Evolutionary conservation across 2,329 filamentous ascomycete species (phyloP).

Genomic region (Ilyonectria robusta): DNA sequence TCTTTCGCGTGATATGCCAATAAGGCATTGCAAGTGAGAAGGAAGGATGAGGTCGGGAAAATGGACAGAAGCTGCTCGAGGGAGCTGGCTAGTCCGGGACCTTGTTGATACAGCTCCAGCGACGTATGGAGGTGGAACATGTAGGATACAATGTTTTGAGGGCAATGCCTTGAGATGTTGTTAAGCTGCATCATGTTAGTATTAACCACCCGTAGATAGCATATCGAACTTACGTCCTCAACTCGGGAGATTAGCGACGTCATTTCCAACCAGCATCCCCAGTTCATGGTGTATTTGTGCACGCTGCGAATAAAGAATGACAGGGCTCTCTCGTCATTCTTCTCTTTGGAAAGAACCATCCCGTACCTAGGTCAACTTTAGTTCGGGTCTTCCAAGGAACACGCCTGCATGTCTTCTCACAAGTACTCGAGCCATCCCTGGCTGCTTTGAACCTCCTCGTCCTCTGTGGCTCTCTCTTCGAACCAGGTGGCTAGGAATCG

Average conservation of each 20-base stretch:
- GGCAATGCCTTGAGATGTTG: conserved; percentile 78
- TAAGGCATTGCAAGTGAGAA: conserved; percentile 90
- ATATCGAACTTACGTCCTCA: conserved; percentile 78
- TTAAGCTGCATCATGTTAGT: conserved; percentile 70
- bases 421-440: conserved; percentile 96
- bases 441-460: conserved; percentile 72
- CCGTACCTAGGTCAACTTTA: conserved; percentile 73
- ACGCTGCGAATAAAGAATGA: conserved; percentile 91
- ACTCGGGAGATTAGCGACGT: conserved; percentile 82
- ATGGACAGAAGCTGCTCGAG: conserved; percentile 85
- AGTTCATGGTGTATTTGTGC: conserved; percentile 93
- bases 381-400: background rate
- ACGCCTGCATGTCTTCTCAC: conserved; percentile 53
- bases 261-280: conserved; percentile 97
- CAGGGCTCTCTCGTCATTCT: conserved; percentile 88
- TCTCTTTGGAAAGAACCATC: conserved; percentile 89
- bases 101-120: conserved; percentile 92
- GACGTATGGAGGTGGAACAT: conserved; percentile 95
- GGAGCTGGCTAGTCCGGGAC: conserved; percentile 79
- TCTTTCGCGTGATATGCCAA: conserved; percentile 93
- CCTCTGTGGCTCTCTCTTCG: conserved; percentile 70
- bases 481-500: conserved; percentile 88
- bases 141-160: conserved; percentile 91
- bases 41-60: conserved; percentile 90
- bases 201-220: conserved; percentile 40